Evolutionary conservation across 768 basidiomycete species (phyloP).

Genomic region (Suillus cothurnatus): DNA sequence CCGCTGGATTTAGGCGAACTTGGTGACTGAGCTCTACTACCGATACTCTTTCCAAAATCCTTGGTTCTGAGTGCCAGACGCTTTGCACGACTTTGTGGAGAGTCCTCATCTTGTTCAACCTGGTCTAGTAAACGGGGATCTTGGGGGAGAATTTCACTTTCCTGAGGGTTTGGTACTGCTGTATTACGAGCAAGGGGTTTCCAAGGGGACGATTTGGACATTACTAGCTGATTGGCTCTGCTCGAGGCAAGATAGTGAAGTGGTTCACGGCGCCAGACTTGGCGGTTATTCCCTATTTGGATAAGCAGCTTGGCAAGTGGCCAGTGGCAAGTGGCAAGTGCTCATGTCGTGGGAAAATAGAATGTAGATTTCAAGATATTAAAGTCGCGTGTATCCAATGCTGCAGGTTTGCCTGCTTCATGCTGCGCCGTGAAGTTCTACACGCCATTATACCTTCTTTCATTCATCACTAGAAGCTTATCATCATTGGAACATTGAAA

Average conservation of each 20-base stretch:
- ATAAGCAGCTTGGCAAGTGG: constrained; percentile 16
- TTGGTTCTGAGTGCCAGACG: constrained; percentile 60
- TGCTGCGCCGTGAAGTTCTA: constrained; percentile 13
- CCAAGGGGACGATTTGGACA: constrained; percentile 29
- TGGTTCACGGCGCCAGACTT: constrained; percentile 11
- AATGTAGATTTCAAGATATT: constrained; percentile 2
- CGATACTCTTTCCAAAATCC: constrained; percentile 63
- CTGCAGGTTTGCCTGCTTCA: constrained; percentile 24
- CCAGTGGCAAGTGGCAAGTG: neutral
- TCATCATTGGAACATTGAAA: constrained; percentile 14
- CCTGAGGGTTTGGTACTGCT: constrained; percentile 19
- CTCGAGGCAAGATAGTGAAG: neutral
- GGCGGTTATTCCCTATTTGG: constrained; percentile 28
- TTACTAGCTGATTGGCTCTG: constrained; percentile 15
- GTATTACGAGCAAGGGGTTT: constrained; percentile 22
- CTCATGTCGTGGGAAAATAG: constrained; percentile 18
- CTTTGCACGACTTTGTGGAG: constrained; percentile 50
- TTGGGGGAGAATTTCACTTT: constrained; percentile 31
- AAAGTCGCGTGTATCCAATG: constrained; percentile 19
- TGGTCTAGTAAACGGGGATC: constrained; percentile 35
- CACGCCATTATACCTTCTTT: constrained; percentile 18
- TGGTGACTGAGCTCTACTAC: constrained; percentile 39
- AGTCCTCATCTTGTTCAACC: constrained; percentile 30
- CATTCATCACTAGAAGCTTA: constrained; percentile 10
- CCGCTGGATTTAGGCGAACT: constrained; percentile 33